Evolutionary conservation across 139 green algal genomes (phyloP).

Genomic region (Coelastrella sp.): DNA sequence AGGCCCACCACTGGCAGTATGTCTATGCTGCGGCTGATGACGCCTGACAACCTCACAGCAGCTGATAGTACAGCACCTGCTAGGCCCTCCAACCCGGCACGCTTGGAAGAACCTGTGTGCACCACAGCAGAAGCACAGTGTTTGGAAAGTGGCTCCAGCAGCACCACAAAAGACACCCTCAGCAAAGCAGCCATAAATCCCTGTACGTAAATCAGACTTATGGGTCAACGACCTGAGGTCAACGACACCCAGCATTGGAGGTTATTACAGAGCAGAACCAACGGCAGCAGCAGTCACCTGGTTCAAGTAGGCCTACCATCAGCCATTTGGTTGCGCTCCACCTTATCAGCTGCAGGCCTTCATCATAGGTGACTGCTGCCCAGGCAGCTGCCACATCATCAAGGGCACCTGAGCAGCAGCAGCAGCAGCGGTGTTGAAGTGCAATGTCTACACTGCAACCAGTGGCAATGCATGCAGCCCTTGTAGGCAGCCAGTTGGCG

Average conservation of each 20-base stretch:
- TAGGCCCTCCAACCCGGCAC: conserved; percentile 7
- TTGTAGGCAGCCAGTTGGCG: too few relatives aligned
- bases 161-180: not conserved
- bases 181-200: not conserved
- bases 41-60: conserved; percentile 1
- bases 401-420: not conserved
- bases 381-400: conserved; percentile 23
- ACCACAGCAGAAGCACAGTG: not conserved
- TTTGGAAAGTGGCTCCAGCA: not conserved
- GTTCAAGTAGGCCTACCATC: conserved; percentile 15
- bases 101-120: conserved; percentile 7
- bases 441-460: too few relatives aligned
- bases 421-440: too few relatives aligned
- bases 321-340: not conserved
- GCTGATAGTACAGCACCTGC: conserved; percentile 16
- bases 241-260: too few relatives aligned
- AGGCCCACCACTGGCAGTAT: not conserved
- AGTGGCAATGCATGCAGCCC: too few relatives aligned
- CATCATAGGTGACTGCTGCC: conserved; percentile 35
- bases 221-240: too few relatives aligned
- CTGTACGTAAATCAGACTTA: not conserved
- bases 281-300: conserved; percentile 2
- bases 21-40: not conserved
- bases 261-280: not conserved
- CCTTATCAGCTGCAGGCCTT: conserved; percentile 37